Percentiles rank a stretch among this genome's conserved stretches.
phyloP scores from a whole-genome alignment of 176 grass and related monocot species.

The Oryza glumipatula region DNA sequence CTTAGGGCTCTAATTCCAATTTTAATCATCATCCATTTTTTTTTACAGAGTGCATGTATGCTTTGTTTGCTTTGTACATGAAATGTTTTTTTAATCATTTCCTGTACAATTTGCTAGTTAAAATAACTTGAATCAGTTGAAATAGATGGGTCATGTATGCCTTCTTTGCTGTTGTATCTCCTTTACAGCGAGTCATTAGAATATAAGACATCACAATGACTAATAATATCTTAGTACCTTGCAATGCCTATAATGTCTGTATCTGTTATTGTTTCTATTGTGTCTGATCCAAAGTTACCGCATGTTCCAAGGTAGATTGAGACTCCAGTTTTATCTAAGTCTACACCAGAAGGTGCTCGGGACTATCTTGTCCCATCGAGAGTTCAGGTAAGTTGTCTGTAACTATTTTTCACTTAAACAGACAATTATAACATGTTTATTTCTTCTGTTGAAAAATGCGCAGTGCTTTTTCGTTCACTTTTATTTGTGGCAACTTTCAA shows the following conservation, averaged over 20 bases:
- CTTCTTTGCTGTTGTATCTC: neutral
- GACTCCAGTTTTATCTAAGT: constrained; percentile 99
- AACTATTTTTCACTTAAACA: neutral
- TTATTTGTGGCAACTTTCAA: neutral
- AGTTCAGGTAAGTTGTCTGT: constrained; percentile 82
- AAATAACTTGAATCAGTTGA: neutral
- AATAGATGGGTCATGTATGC: constrained; percentile 9
- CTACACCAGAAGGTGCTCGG: constrained; percentile 94
- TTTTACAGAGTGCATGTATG: neutral
- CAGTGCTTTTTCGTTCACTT: neutral
- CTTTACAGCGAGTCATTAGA: neutral
- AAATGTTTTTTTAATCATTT: neutral
- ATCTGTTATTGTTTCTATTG: neutral
- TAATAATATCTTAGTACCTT: constrained; percentile 2
- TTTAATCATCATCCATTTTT: neutral
- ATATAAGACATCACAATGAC: neutral
- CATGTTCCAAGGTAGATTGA: constrained; percentile 98
- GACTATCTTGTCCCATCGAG: constrained; percentile 99
- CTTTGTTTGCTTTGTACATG: no score
- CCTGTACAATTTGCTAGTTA: neutral
- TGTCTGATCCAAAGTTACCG: constrained; percentile 52
- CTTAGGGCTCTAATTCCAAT: constrained; percentile 5
- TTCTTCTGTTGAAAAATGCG: neutral
- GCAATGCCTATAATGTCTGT: constrained; percentile 1
- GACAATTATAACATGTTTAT: neutral